Evolutionary conservation across 1,284 basidiomycete genomes (phyloP), one percentile per base, ranked within the genome.

Genomic region (Schizophyllum amplum): DNA sequence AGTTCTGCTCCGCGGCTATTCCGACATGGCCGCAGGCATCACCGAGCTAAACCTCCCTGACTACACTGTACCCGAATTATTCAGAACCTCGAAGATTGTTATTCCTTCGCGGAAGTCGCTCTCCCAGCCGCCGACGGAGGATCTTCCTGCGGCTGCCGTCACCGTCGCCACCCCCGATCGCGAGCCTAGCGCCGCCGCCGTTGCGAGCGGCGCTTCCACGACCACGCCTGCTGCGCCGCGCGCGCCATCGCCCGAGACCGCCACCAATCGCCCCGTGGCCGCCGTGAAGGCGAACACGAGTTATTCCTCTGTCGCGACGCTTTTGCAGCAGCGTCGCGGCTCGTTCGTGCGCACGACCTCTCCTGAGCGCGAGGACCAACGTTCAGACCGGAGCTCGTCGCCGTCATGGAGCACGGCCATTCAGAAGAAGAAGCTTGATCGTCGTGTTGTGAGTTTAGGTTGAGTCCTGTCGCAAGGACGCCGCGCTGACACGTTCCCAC

Each of bases 1-100:
- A 57, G 76, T 86, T 54, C 75, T 90, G 22, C 74, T 90, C 52
- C 81, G 80, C 67, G 79, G 83, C 52, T 86, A 86, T 68, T 66
- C 72, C 25, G 79, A 84, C 22, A 76, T 86, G 62, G 85, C 84
- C 4, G 65, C 73, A 47, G 81, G 82, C 61, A 81, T 87, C 59
- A 72, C 72, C 55, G 77, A 79, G 24, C 78, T 87, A 33, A 70
- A 72, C 23, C 72, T 84, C 24, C 82, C 84, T 2, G 71, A 73
- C 24, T 72, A 86, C 56, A 73, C 72, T 13, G 76, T 87, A 54
- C 77, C 81, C 17, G 75, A 82, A 55, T 74, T 90, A 48, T 90
- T 90, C 68, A 75, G 86, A 60, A 56, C 75, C 13, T 72, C 81
- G 51, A 86, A 86, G 69, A 67, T 76, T 24, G 63, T 62, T 58